These are phyloP conservation scores for Curvularia sp. DNA, from an alignment of 2,329 filamentous ascomycete genomes.

Conservation along the genomic window DNA sequence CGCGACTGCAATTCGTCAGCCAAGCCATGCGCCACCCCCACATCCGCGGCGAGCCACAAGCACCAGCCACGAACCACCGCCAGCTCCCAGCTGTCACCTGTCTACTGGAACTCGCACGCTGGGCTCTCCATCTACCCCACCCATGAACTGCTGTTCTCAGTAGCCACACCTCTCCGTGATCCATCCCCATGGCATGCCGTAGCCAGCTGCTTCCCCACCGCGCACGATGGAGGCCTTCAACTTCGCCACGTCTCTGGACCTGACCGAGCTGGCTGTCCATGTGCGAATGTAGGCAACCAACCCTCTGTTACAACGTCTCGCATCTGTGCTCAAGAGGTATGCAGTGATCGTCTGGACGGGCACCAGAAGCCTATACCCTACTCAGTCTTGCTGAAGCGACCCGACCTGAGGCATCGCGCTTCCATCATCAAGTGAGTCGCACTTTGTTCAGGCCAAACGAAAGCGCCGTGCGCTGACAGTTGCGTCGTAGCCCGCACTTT, in stretches of 20 bases:
- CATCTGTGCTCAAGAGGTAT: slow-evolving; percentile 30
- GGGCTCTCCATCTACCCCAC: slow-evolving; percentile 16
- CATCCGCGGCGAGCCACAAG: background rate
- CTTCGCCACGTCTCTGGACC: slow-evolving; percentile 86
- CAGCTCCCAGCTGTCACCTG: background rate
- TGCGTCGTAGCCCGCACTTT: slow-evolving; percentile 69
- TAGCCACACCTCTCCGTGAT: slow-evolving; percentile 2
- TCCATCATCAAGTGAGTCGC: slow-evolving; percentile 74
- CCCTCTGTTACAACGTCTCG: background rate
- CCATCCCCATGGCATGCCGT: slow-evolving; percentile 34
- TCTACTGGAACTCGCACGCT: too few species aligned
- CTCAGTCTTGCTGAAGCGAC: slow-evolving; percentile 78
- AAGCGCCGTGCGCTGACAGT: slow-evolving; percentile 9
- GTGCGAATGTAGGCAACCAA: slow-evolving; percentile 64
- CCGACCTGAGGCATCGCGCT: slow-evolving; percentile 84
- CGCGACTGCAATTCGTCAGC: slow-evolving; percentile 26
- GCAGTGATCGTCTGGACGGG: slow-evolving; percentile 77
- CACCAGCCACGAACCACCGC: background rate
- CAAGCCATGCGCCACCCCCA: slow-evolving; percentile 33
- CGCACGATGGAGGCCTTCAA: slow-evolving; percentile 88
- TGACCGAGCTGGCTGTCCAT: slow-evolving; percentile 71
- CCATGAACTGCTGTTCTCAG: slow-evolving; percentile 8
- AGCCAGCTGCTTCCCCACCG: slow-evolving; percentile 29
- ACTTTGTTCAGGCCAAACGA: background rate
- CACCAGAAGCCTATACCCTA: slow-evolving; percentile 76